Conservation (phyloP, 768 basidiomycete genomes). For the Cyathus striatus region DNA sequence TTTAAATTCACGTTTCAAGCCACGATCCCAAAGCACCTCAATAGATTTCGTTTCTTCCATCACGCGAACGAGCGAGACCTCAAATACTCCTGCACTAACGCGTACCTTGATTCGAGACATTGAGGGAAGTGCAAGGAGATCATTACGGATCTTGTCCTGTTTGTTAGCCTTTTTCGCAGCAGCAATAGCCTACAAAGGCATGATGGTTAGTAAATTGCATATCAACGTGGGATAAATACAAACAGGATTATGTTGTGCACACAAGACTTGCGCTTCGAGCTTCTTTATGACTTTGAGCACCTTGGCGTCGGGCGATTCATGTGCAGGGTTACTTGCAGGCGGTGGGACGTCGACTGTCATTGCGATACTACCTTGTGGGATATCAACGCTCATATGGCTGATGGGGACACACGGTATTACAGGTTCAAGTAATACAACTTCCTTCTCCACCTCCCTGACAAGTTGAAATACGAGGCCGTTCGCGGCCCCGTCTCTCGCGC, state of each 20-base stretch:
- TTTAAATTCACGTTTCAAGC: conserved; percentile 71
- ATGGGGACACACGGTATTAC: conserved; percentile 9
- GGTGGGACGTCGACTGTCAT: conserved; percentile 1
- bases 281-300: conserved; percentile 72
- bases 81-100: conserved; percentile 79
- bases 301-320: conserved; percentile 10
- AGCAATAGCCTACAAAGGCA: conserved; percentile 51
- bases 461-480: conserved; percentile 56
- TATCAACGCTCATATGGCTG: conserved; percentile 28
- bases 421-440: conserved; percentile 61
- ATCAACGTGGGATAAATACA: conserved; percentile 20
- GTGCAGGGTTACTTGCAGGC: neutral
- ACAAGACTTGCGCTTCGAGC: conserved; percentile 69
- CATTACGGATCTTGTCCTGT: conserved; percentile 65
- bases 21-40: conserved; percentile 78
- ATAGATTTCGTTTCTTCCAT: conserved; percentile 66
- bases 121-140: conserved; percentile 62
- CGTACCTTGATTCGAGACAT: conserved; percentile 83
- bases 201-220: conserved; percentile 5
- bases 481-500: conserved; percentile 59
- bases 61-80: conserved; percentile 73
- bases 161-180: conserved; percentile 73
- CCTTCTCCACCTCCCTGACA: conserved; percentile 72
- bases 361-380: conserved; percentile 5
- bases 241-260: conserved; percentile 89